Evolutionary conservation across 2,329 filamentous ascomycete species (phyloP).

Genomic region (Thermomyces lanuginosus): DNA sequence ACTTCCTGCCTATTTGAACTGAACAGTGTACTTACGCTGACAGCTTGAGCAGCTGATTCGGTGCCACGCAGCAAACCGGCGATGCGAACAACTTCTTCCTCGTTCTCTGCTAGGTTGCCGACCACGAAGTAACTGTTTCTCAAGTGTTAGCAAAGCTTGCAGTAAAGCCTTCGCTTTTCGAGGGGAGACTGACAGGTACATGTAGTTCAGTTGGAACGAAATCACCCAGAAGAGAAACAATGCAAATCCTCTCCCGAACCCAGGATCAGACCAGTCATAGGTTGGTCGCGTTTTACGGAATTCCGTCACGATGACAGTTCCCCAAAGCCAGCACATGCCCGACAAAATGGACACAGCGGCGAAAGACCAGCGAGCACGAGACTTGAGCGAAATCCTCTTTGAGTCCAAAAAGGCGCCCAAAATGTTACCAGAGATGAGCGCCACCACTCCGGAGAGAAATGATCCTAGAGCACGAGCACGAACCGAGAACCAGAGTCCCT

Average conservation of each 20-base stretch:
- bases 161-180: no score
- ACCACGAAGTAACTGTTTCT: slow-evolving; percentile 49
- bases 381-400: slow-evolving; percentile 37
- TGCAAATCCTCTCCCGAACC: slow-evolving; percentile 50
- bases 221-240: slow-evolving; percentile 51
- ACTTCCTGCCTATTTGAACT: neutral
- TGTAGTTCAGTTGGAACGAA: slow-evolving; percentile 58
- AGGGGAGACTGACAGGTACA: slow-evolving; percentile 40
- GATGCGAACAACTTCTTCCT: slow-evolving; percentile 51
- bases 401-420: slow-evolving; percentile 50
- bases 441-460: slow-evolving; percentile 52
- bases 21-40: slow-evolving; percentile 34
- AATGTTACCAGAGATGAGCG: slow-evolving; percentile 48
- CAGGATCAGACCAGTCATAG: slow-evolving; percentile 48
- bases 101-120: slow-evolving; percentile 43
- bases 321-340: slow-evolving; percentile 59
- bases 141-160: neutral
- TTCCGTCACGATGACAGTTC: slow-evolving; percentile 46
- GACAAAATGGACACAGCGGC: slow-evolving; percentile 35
- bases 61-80: slow-evolving; percentile 52
- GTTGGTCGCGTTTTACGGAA: slow-evolving; percentile 42
- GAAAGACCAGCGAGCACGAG: slow-evolving; percentile 41
- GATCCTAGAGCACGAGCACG: slow-evolving; percentile 53
- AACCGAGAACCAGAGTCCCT: slow-evolving; percentile 53
- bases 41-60: slow-evolving; percentile 56